Conservation (phyloP, 345 rosid genomes). For the Noccaea caerulescens region DNA sequence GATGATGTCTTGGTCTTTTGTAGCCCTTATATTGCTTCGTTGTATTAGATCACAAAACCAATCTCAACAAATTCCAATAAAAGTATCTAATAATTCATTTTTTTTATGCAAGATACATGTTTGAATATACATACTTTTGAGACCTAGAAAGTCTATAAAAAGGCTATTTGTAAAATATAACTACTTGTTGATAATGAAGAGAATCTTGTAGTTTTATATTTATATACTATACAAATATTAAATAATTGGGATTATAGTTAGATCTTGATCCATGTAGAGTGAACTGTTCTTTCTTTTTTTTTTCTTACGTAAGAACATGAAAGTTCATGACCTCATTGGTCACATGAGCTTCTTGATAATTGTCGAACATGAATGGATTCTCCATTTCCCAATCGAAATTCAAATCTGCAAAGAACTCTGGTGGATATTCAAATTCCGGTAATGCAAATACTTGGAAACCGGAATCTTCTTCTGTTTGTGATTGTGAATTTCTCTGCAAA, state of each 20-base stretch:
- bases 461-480: slow-evolving; percentile 48
- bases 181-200: slow-evolving; percentile 8
- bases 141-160: slow-evolving; percentile 30
- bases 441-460: slow-evolving; percentile 47
- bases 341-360: slow-evolving; percentile 33
- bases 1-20: slow-evolving; percentile 77
- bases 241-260: slow-evolving; percentile 4
- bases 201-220: slow-evolving; percentile 11
- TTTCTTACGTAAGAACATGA: slow-evolving; percentile 1
- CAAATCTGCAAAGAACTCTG: slow-evolving; percentile 57
- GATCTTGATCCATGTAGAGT: not conserved
- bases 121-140: slow-evolving; percentile 15
- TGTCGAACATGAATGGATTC: slow-evolving; percentile 20
- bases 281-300: not conserved
- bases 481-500: slow-evolving; percentile 56
- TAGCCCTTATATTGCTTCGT: slow-evolving; percentile 74
- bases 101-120: slow-evolving; percentile 9
- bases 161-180: not conserved
- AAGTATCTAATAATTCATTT: not conserved
- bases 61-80: not conserved
- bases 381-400: slow-evolving; percentile 60
- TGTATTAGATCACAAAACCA: slow-evolving; percentile 50
- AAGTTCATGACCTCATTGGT: slow-evolving; percentile 33
- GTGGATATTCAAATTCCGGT: slow-evolving; percentile 46
- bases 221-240: too few relatives aligned